Conservation (phyloP, 2,329 filamentous ascomycete genomes). For the Colletotrichum sp. region DNA sequence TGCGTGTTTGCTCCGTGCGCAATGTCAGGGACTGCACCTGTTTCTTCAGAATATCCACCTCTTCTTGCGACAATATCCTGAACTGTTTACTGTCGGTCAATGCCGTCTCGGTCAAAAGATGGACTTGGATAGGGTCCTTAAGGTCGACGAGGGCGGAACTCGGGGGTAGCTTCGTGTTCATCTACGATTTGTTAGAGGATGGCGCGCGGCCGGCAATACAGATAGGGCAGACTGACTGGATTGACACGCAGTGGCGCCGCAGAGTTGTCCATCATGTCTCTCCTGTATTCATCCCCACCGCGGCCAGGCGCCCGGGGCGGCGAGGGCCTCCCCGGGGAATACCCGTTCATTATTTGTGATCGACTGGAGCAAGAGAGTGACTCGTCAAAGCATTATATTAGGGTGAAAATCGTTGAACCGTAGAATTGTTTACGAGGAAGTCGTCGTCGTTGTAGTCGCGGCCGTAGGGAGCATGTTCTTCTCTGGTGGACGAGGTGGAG, state of each 20-base stretch:
- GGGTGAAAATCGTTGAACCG: not conserved
- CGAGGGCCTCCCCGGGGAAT: slow-evolving; percentile 35
- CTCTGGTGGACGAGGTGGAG: not conserved
- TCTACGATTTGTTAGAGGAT: slow-evolving; percentile 38
- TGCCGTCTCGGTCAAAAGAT: slow-evolving; percentile 92
- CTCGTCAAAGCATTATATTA: slow-evolving; percentile 23
- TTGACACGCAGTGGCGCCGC: slow-evolving; percentile 58
- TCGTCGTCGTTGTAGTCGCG: not conserved
- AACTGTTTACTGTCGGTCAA: slow-evolving; percentile 86
- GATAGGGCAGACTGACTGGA: slow-evolving; percentile 51
- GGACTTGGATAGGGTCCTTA: slow-evolving; percentile 80
- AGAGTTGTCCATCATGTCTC: slow-evolving; percentile 59
- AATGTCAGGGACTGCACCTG: slow-evolving; percentile 75
- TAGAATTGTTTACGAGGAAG: not conserved
- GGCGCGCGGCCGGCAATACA: not conserved
- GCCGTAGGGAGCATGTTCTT: slow-evolving; percentile 10
- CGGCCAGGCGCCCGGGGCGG: slow-evolving; percentile 39
- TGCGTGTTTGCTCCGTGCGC: slow-evolving; percentile 81
- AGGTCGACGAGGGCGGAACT: slow-evolving; percentile 65
- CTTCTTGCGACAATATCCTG: slow-evolving; percentile 86
- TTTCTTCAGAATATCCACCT: slow-evolving; percentile 91
- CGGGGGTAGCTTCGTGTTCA: slow-evolving; percentile 56
- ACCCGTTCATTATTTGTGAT: slow-evolving; percentile 42
- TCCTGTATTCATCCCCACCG: slow-evolving; percentile 62
- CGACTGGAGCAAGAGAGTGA: not conserved